Evolutionary conservation across 192 early-diverging fungal genomes (phyloP).

Genomic region (Umbelopsis isabellina): DNA sequence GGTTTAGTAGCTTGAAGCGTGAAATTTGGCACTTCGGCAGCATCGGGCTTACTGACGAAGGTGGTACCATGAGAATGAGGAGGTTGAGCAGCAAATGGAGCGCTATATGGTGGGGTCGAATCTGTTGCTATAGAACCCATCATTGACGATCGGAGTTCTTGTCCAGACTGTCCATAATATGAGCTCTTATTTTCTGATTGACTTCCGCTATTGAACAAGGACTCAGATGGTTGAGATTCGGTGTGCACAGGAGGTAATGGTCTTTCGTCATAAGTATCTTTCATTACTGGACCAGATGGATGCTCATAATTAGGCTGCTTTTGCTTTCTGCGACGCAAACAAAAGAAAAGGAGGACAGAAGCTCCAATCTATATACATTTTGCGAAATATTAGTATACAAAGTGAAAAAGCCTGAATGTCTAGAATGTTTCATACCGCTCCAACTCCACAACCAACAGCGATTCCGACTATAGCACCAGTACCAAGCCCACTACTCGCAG

Average conservation of each 20-base stretch:
- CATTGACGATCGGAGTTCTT: neutral
- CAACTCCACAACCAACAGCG: slow-evolving; percentile 8
- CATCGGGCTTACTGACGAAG: slow-evolving; percentile 17
- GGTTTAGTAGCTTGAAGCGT: slow-evolving; percentile 15
- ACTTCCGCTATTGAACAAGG: neutral
- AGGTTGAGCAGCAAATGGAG: neutral
- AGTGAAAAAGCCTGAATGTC: neutral
- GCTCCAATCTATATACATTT: neutral
- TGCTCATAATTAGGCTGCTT: neutral
- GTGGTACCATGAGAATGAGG: neutral
- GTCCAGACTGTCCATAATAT: neutral
- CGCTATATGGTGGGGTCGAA: slow-evolving; percentile 4
- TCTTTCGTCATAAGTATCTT: neutral
- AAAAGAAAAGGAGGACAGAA: neutral
- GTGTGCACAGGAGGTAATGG: neutral
- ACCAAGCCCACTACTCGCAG: neutral
- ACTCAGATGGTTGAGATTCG: neutral
- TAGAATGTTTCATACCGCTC: neutral
- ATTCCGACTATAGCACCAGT: slow-evolving; percentile 24
- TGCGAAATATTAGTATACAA: neutral
- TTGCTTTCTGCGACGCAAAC: neutral
- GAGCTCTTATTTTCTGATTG: neutral
- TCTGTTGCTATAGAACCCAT: neutral
- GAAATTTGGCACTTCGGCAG: slow-evolving; percentile 5
- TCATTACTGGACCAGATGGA: neutral